These are phyloP conservation scores for Mycena floridula DNA, from an alignment of 768 basidiomycete species.

Conservation along the genomic window DNA sequence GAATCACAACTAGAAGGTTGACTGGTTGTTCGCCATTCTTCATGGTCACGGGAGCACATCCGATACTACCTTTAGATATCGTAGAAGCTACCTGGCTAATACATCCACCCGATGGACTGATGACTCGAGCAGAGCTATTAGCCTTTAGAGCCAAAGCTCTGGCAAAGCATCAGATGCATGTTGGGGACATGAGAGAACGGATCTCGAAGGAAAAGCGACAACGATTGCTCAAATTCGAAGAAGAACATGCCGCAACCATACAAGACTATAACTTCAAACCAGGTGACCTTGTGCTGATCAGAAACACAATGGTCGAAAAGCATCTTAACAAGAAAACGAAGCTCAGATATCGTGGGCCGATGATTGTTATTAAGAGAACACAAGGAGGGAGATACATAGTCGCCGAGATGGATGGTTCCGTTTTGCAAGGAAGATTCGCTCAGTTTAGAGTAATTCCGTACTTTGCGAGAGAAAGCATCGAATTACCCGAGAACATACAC, in stretches of 20 bases:
- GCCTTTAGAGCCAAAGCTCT: not conserved
- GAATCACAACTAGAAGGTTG: conserved; percentile 3
- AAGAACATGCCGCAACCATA: conserved; percentile 5
- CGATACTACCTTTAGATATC: not conserved
- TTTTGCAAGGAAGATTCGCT: not conserved
- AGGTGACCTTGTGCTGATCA: not conserved
- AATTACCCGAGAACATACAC: not conserved
- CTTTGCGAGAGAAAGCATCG: not conserved
- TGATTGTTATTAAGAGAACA: not conserved
- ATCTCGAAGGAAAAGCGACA: not conserved
- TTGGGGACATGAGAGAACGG: not conserved
- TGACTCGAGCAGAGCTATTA: not conserved
- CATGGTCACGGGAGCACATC: not conserved
- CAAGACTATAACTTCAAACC: not conserved
- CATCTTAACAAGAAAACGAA: not conserved
- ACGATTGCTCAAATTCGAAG: not conserved
- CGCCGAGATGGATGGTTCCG: not conserved
- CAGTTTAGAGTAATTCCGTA: not conserved
- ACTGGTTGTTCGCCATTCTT: conserved; percentile 4
- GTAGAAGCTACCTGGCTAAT: not conserved
- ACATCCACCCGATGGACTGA: not conserved
- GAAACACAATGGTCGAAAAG: not conserved
- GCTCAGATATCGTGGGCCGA: not conserved
- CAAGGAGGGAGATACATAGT: not conserved
- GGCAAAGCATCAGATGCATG: not conserved